Percentiles rank a stretch among this genome's conserved stretches.
phyloP scores from a whole-genome alignment of 176 grass and related monocot species.

The Typha latifolia region DNA sequence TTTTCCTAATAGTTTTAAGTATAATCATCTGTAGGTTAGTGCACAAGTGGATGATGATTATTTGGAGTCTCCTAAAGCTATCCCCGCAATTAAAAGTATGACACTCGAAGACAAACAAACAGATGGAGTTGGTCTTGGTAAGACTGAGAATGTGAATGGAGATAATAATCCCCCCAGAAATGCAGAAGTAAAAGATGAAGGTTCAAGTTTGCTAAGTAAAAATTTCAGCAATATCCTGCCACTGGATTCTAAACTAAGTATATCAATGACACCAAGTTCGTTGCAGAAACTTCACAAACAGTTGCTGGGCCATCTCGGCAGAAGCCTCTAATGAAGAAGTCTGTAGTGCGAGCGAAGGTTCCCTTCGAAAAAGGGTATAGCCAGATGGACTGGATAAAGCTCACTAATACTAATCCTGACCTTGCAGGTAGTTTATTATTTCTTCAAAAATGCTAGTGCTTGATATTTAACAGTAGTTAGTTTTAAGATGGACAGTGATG shows the following conservation, averaged over 20 bases:
- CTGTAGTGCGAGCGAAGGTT: conserved; percentile 48
- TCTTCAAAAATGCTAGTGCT: background rate
- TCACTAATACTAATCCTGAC: conserved; percentile 73
- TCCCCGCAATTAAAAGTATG: conserved; percentile 39
- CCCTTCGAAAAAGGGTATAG: conserved; percentile 86
- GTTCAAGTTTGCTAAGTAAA: conserved; percentile 17
- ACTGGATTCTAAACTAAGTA: conserved; percentile 10
- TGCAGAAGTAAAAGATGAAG: conserved; percentile 15
- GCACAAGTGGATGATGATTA: conserved; percentile 28
- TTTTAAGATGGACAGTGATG: too few relatives aligned
- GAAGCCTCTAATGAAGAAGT: conserved; percentile 57
- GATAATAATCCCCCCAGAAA: background rate
- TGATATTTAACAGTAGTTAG: too few relatives aligned
- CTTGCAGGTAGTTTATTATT: conserved; percentile 49
- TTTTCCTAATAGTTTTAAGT: background rate
- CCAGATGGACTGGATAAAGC: conserved; percentile 92
- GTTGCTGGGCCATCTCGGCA: conserved; percentile 21
- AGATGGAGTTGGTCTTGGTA: conserved; percentile 1
- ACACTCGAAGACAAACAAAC: conserved; percentile 34
- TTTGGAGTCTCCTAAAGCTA: conserved; percentile 58
- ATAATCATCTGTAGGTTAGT: conserved; percentile 36
- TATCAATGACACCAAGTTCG: conserved; percentile 17
- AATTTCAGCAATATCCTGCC: background rate
- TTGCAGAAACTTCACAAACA: background rate
- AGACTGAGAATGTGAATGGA: conserved; percentile 16